These are phyloP conservation scores for Suhomyces xylopsoci DNA, from an alignment of 805 yeast genomes.

Conservation along the genomic window DNA sequence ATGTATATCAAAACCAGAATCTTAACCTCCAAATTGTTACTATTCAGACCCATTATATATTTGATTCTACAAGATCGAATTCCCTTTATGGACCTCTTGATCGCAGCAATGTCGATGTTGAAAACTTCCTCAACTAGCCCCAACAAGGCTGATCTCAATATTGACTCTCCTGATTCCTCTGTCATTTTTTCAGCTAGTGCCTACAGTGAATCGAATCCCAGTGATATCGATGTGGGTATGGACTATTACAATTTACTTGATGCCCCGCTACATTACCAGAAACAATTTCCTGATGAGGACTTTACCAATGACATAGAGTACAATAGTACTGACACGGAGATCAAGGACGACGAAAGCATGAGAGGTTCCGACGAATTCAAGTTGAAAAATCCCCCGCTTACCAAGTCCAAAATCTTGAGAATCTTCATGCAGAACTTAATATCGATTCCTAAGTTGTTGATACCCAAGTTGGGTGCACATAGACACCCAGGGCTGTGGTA, in stretches of 20 bases:
- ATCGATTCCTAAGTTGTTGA: conserved; percentile 30
- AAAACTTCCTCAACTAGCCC: conserved; percentile 2
- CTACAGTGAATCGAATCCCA: conserved; percentile 1
- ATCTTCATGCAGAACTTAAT: conserved; percentile 27
- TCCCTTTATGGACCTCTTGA: conserved; percentile 22
- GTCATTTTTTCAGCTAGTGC: not conserved
- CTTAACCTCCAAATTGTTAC: conserved; percentile 27
- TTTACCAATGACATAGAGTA: conserved; percentile 24
- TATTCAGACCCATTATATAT: conserved; percentile 35
- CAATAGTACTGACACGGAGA: conserved; percentile 8
- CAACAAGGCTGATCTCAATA: not conserved
- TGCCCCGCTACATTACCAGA: conserved; percentile 28
- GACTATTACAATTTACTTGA: conserved; percentile 19
- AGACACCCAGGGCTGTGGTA: conserved; percentile 43
- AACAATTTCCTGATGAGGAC: conserved; percentile 29
- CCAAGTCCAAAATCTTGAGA: conserved; percentile 22
- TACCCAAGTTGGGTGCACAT: conserved; percentile 35
- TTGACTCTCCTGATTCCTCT: conserved; percentile 6
- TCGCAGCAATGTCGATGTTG: conserved; percentile 21
- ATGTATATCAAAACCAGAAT: conserved; percentile 40
- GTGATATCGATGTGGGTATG: conserved; percentile 13
- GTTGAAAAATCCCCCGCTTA: conserved; percentile 20
- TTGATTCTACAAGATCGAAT: conserved; percentile 30
- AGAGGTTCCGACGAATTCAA: conserved; percentile 14
- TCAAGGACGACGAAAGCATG: not conserved